phyloP scores from a whole-genome alignment of 2,329 filamentous ascomycete species.

The Chaetothyriales sp. region DNA sequence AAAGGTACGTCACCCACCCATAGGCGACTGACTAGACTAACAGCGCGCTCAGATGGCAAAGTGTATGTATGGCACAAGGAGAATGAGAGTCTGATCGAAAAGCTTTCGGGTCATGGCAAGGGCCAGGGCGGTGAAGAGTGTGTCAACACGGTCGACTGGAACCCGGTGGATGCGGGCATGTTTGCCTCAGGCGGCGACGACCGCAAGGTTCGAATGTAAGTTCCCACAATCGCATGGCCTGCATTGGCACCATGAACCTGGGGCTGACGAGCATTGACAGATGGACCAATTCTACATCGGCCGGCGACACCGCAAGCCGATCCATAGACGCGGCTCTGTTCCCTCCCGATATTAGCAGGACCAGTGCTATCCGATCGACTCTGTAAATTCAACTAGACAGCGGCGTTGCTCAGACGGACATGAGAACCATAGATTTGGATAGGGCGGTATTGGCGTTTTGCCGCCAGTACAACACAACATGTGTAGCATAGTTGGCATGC shows the following conservation, averaged over 20 bases:
- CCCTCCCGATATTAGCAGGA: conserved; percentile 24
- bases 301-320: conserved; percentile 10
- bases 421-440: conserved; percentile 1
- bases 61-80: conserved; percentile 87
- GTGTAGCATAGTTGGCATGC: conserved; percentile 4
- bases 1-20: conserved; percentile 47
- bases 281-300: conserved; percentile 17
- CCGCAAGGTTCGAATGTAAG: conserved; percentile 68
- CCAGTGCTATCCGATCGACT: conserved; percentile 28
- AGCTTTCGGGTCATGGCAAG: conserved; percentile 55
- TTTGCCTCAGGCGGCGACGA: conserved; percentile 91
- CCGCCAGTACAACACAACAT: conserved; percentile 2
- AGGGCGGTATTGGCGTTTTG: conserved; percentile 4
- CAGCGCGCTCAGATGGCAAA: conserved; percentile 37
- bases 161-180: conserved; percentile 64
- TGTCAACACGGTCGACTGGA: conserved; percentile 83
- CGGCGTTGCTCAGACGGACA: background rate
- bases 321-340: conserved; percentile 20
- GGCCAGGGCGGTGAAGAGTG: conserved; percentile 34
- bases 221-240: conserved; percentile 11
- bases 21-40: conserved; percentile 10
- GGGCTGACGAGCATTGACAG: conserved; percentile 15
- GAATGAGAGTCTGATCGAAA: conserved; percentile 60
- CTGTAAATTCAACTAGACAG: conserved; percentile 2
- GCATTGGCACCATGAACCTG: conserved; percentile 17